Evolutionary conservation across 345 rosid genomes (phyloP).

Genomic region (Mangifera indica): DNA sequence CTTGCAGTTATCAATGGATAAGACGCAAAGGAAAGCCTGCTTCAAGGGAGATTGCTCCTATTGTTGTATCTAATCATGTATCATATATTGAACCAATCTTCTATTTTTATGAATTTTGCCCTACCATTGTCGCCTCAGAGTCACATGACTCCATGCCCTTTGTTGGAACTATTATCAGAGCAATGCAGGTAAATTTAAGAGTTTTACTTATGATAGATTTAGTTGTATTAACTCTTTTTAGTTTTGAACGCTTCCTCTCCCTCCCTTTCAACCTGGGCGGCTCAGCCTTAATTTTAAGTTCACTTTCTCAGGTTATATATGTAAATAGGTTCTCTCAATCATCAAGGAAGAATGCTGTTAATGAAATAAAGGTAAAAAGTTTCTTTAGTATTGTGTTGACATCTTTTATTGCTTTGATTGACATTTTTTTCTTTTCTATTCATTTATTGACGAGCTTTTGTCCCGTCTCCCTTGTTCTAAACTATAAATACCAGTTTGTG

Average conservation of each 20-base stretch:
- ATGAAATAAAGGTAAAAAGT: slow-evolving; percentile 88
- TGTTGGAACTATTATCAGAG: slow-evolving; percentile 96
- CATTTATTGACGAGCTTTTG: background rate
- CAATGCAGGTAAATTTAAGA: slow-evolving; percentile 73
- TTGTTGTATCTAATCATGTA: slow-evolving; percentile 89
- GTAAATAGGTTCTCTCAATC: slow-evolving; percentile 82
- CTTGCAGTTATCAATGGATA: slow-evolving; percentile 91
- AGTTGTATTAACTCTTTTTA: background rate
- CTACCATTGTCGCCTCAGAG: slow-evolving; percentile 91
- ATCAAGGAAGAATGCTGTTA: slow-evolving; percentile 85
- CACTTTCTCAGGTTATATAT: slow-evolving; percentile 76
- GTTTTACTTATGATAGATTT: too few species aligned
- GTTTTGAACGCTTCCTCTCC: background rate
- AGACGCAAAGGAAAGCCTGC: slow-evolving; percentile 88
- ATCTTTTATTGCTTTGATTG: background rate
- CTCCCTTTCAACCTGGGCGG: too few species aligned
- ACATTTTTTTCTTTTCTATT: background rate
- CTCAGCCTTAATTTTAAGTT: background rate
- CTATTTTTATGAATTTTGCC: slow-evolving; percentile 85
- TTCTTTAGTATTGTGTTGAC: slow-evolving; percentile 30
- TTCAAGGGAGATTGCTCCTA: slow-evolving; percentile 80
- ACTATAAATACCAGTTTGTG: background rate
- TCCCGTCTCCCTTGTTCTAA: background rate
- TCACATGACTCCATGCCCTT: slow-evolving; percentile 90
- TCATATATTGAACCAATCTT: slow-evolving; percentile 93